Evolutionary conservation across 495 filamentous ascomycete genomes (phyloP), one percentile per base, ranked within the genome.

Genomic region (Aspergillus cavernicola): DNA sequence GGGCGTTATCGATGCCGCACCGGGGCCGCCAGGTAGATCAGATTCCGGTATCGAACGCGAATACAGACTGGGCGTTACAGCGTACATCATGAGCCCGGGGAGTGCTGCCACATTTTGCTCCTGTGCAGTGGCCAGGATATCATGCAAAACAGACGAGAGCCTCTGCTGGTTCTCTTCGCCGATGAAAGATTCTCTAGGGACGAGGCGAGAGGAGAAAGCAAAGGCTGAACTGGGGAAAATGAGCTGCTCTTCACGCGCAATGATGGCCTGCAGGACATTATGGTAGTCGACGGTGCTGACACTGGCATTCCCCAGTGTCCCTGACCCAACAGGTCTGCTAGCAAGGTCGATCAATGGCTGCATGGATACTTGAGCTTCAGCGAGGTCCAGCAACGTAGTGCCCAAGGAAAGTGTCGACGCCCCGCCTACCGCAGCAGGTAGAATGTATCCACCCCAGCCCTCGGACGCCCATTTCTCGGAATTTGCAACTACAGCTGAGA

Each of bases 381-480:
- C 26, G 18, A 53, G 43, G 16, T 56, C 38, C 31, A 62, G 52
- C 29, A 58, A 11, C 1, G 55, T 47, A 9, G 52, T 62, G 31
- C 42, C 55, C 32, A 62, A 19, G 4, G 47, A 18, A 28, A 62
- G 4, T 13, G 13, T 41, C 1, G 41, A 47, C 3, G 22, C 12
- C 9, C 20, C 18, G 45, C 38, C 38, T 11, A 19, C 44, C 13
- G 33, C 6, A 4, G 31, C 55, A 7, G 61, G 57, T 11, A 41
- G 53, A 28, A 69, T 59, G 36, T 72, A 71, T 3, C 73, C 73
- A 33, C 73, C 72, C 72, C 71, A 77, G 42, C 71, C 74, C 47
- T 73, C 61, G 7, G 64, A 53, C 19, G 68, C 67, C 74, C 71
- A 77, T 43, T 52, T 50, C 1, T 66, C 52, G 9, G 71, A 62